These are phyloP conservation scores for Colletotrichum limetticola DNA, from an alignment of 2,329 filamentous ascomycete genomes.

Conservation along the genomic window DNA sequence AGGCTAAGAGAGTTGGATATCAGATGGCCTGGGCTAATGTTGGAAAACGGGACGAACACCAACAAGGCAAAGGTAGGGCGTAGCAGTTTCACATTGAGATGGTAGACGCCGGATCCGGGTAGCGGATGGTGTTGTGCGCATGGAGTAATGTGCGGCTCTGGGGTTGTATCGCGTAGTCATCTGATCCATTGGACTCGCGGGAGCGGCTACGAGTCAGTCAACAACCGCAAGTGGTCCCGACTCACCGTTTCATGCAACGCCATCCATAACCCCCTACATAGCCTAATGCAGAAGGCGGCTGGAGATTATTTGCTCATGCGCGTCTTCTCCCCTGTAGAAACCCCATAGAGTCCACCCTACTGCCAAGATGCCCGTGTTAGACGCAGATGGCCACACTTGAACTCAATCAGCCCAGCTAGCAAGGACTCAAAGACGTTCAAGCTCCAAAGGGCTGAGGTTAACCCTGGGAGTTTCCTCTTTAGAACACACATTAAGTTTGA, in stretches of 20 bases:
- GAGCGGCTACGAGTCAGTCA: conserved; percentile 28
- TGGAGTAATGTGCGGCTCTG: conserved; percentile 25
- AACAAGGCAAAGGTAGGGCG: conserved; percentile 1
- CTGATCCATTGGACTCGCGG: not conserved
- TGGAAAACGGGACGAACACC: conserved; percentile 10
- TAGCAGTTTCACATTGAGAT: conserved; percentile 28
- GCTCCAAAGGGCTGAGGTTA: conserved; percentile 23
- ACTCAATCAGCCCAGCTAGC: conserved; percentile 15
- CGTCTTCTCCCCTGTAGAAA: not conserved
- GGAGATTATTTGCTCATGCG: conserved; percentile 7
- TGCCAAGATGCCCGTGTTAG: conserved; percentile 14
- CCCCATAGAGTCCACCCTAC: not conserved
- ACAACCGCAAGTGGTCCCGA: conserved; percentile 12
- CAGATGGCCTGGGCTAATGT: not conserved
- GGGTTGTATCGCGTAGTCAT: not conserved
- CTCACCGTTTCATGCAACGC: conserved; percentile 27
- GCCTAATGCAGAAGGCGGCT: conserved; percentile 5
- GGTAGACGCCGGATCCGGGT: conserved; percentile 15
- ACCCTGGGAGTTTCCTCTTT: not conserved
- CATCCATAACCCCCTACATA: not conserved
- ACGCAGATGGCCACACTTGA: conserved; percentile 7
- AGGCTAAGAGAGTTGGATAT: not conserved
- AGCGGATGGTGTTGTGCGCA: not conserved
- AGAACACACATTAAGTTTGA: not conserved
- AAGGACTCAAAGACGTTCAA: conserved; percentile 3